These are phyloP conservation scores for Leccinum variicolor DNA, from an alignment of 768 basidiomycete genomes.

Conservation along the genomic window DNA sequence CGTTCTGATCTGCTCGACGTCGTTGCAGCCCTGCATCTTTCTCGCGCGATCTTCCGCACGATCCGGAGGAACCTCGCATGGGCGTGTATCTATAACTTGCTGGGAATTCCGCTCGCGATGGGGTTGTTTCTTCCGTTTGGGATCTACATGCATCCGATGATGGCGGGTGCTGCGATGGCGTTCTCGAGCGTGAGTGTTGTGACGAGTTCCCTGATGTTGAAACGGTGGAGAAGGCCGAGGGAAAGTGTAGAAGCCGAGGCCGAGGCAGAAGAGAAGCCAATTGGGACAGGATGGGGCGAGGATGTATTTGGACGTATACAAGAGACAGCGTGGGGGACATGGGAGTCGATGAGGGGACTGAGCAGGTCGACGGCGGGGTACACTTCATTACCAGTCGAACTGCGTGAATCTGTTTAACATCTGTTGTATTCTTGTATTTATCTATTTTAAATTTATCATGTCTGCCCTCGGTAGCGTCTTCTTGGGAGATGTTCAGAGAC, in stretches of 20 bases:
- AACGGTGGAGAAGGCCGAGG: conserved; percentile 75
- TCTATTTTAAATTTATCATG: conserved; percentile 26
- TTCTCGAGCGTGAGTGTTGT: conserved; percentile 97
- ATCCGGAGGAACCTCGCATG: conserved; percentile 93
- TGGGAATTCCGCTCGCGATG: conserved; percentile 98
- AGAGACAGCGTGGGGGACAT: conserved; percentile 44
- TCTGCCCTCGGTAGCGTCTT: conserved; percentile 73
- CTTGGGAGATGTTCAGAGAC: conserved; percentile 71
- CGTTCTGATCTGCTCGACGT: conserved; percentile 95
- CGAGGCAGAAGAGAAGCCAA: conserved; percentile 31
- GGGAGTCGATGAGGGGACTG: conserved; percentile 41
- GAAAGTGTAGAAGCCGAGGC: conserved; percentile 55
- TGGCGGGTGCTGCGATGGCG: conserved; percentile 98
- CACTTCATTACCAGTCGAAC: conserved; percentile 68
- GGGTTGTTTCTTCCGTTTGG: conserved; percentile 91
- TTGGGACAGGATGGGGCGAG: conserved; percentile 4
- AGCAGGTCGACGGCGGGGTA: conserved; percentile 51
- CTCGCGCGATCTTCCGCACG: conserved; percentile 81
- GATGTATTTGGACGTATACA: conserved; percentile 37
- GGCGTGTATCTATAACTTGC: conserved; percentile 92
- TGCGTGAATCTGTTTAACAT: conserved; percentile 36
- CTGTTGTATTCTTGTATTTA: neutral
- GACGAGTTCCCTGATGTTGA: conserved; percentile 79
- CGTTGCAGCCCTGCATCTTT: conserved; percentile 92
- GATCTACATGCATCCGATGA: conserved; percentile 94